Percentiles rank a stretch among this genome's conserved stretches.
phyloP scores from a whole-genome alignment of 345 rosid genomes.

The Litchi chinensis region DNA sequence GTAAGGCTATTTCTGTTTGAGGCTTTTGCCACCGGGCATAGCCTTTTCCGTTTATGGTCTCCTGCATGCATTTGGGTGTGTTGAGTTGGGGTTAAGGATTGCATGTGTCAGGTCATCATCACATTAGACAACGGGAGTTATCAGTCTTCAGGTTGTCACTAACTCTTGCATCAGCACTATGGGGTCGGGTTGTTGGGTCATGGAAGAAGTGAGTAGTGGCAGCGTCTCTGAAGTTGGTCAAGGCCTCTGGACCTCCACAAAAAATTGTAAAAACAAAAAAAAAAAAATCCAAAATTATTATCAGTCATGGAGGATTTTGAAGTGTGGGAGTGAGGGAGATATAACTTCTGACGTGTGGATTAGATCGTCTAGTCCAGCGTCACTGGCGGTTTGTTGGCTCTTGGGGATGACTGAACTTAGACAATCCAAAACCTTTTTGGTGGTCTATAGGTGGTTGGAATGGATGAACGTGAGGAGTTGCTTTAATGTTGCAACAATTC shows the following conservation, averaged over 20 bases:
- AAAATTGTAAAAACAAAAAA: background rate
- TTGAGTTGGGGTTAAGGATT: conserved; percentile 46
- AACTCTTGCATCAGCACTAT: conserved; percentile 58
- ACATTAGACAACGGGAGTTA: conserved; percentile 40
- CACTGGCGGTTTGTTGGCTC: conserved; percentile 8
- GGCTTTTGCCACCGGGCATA: conserved; percentile 34
- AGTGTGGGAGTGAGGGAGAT: conserved; percentile 16
- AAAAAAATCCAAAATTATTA: conserved; percentile 3
- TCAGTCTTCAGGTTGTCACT: conserved; percentile 41
- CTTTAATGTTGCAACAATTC: conserved; percentile 26
- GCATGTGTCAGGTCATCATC: conserved; percentile 50
- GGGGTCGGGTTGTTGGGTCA: conserved; percentile 36
- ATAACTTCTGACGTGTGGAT: background rate
- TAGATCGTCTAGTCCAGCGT: conserved; percentile 11
- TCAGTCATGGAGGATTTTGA: conserved; percentile 20
- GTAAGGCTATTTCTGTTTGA: conserved; percentile 74
- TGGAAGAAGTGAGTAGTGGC: conserved; percentile 23
- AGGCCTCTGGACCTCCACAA: background rate
- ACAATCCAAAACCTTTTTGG: background rate
- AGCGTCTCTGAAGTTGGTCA: conserved; percentile 15
- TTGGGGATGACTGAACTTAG: conserved; percentile 10
- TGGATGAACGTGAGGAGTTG: conserved; percentile 17
- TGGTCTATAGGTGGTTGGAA: conserved; percentile 20
- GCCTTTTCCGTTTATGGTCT: conserved; percentile 33
- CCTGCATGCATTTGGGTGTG: conserved; percentile 57